Conservation (phyloP, 352 stramenopile genomes). For the Sclerospora graminicola region DNA sequence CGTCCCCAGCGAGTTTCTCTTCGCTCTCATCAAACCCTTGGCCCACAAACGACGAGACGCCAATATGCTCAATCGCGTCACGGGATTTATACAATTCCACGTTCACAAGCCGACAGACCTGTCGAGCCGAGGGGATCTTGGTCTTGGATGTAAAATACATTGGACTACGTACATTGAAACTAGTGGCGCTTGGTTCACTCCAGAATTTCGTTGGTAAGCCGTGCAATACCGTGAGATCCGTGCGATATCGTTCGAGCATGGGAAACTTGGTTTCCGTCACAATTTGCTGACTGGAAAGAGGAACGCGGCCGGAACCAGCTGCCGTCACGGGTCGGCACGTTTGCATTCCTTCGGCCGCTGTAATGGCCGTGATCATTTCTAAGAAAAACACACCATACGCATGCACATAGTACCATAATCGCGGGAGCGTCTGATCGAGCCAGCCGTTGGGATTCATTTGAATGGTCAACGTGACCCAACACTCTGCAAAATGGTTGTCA, state of each 20-base stretch:
- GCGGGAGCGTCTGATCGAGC: constrained; percentile 43
- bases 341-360: constrained; percentile 11
- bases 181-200: constrained; percentile 58
- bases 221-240: constrained; percentile 41
- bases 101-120: constrained; percentile 53
- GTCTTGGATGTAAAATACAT: constrained; percentile 52
- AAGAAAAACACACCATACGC: constrained; percentile 64
- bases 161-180: constrained; percentile 55
- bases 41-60: constrained; percentile 53
- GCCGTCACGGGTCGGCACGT: constrained; percentile 20
- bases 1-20: too few relatives aligned
- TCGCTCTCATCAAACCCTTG: constrained; percentile 21
- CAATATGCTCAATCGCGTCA: constrained; percentile 50
- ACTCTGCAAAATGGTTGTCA: constrained; percentile 58
- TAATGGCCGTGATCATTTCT: constrained; percentile 68
- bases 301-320: constrained; percentile 6
- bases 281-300: constrained; percentile 34
- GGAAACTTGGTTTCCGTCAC: constrained; percentile 50
- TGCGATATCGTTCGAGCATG: constrained; percentile 55
- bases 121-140: constrained; percentile 48
- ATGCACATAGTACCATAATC: constrained; percentile 68
- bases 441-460: constrained; percentile 80
- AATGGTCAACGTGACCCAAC: constrained; percentile 68
- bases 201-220: constrained; percentile 64
- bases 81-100: constrained; percentile 55